Percentiles rank a stretch among this genome's conserved stretches.
phyloP scores from a whole-genome alignment of 1,284 basidiomycete species.

The Rhodotorula sp. region DNA sequence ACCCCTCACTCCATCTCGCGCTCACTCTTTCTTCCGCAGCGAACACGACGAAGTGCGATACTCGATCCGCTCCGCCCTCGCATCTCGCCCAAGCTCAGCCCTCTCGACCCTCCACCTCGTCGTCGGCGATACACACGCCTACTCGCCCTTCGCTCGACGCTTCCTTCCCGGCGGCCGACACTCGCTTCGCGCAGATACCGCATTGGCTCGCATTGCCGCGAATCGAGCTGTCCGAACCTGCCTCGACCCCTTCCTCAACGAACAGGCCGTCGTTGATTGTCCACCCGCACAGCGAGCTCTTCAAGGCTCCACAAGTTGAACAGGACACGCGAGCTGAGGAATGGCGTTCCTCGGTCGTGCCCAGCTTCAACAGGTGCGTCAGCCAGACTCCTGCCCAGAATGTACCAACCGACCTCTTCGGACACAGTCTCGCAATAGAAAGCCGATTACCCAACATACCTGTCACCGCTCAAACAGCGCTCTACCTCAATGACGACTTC shows the following conservation, averaged over 20 bases:
- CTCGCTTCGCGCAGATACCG: slow-evolving; percentile 21
- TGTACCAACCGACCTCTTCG: not conserved
- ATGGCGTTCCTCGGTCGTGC: slow-evolving; percentile 28
- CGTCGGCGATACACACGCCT: slow-evolving; percentile 22
- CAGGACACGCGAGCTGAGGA: not conserved
- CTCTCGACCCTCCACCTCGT: slow-evolving; percentile 30
- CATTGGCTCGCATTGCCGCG: slow-evolving; percentile 23
- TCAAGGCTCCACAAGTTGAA: slow-evolving; percentile 1
- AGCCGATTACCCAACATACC: slow-evolving; percentile 38
- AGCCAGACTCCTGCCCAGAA: not conserved
- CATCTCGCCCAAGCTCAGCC: not conserved
- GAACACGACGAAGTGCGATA: slow-evolving; percentile 41
- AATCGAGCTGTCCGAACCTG: slow-evolving; percentile 1
- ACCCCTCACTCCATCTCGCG: too few relatives aligned
- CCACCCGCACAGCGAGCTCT: slow-evolving; percentile 30
- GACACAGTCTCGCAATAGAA: slow-evolving; percentile 40
- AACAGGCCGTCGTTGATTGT: slow-evolving; percentile 12
- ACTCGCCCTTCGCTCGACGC: not conserved
- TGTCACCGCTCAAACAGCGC: slow-evolving; percentile 6
- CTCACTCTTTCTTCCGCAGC: not conserved
- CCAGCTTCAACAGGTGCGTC: slow-evolving; percentile 33
- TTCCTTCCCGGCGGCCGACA: not conserved
- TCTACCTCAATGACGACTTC: slow-evolving; percentile 44
- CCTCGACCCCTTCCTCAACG: not conserved
- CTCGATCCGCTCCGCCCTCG: slow-evolving; percentile 36